Conservation (phyloP, 192 early-diverging fungal genomes). For the Helicostylum pulchrum region DNA sequence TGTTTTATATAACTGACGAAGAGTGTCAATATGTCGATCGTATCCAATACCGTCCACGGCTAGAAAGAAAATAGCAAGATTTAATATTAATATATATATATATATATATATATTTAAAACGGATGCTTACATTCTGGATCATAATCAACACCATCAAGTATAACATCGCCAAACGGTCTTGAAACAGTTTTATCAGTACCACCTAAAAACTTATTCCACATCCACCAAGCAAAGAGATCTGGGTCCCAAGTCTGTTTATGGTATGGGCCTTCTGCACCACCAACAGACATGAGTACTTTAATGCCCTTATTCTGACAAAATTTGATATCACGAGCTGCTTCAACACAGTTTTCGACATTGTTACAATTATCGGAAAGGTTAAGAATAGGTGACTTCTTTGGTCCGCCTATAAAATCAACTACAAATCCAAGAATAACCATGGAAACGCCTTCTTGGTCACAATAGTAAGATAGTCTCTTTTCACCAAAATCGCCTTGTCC, state of each 20-base stretch:
- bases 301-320: constrained; percentile 61
- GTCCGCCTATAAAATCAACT: constrained; percentile 20
- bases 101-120: no score
- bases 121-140: constrained; percentile 67
- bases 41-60: constrained; percentile 13
- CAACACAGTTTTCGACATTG: constrained; percentile 38
- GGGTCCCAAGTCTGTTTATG: constrained; percentile 27
- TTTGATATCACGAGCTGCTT: constrained; percentile 57
- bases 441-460: constrained; percentile 21
- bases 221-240: constrained; percentile 26
- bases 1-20: constrained; percentile 44
- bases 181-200: constrained; percentile 41
- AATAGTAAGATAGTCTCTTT: constrained; percentile 25
- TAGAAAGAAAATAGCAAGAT: not conserved
- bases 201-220: constrained; percentile 54
- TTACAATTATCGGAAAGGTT: constrained; percentile 25
- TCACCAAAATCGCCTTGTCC: constrained; percentile 26
- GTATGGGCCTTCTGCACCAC: constrained; percentile 51
- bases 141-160: constrained; percentile 71
- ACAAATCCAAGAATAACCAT: constrained; percentile 28
- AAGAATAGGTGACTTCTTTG: constrained; percentile 15
- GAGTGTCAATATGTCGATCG: constrained; percentile 25
- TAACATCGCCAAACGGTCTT: constrained; percentile 66
- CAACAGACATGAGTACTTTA: constrained; percentile 58
- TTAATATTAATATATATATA: constrained; percentile 48